Evolutionary conservation across 352 stramenopile genomes (phyloP), one percentile per base, ranked within the genome.

Genomic region (Phytophthora pluvialis): DNA sequence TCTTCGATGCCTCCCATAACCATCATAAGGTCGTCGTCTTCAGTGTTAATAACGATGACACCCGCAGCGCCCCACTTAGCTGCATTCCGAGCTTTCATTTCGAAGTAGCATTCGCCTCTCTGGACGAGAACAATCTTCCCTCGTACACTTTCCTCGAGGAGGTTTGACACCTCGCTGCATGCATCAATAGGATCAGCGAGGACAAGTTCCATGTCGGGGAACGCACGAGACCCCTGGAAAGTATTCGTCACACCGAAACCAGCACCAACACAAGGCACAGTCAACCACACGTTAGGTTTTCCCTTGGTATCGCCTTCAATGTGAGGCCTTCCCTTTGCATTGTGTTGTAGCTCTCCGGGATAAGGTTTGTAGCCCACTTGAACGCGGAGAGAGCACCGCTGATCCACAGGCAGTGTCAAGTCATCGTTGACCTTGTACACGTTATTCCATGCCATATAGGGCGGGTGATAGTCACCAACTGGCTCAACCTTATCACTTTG

Each of bases 41-140:
- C 69, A 21, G 80, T 80, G 60, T 93, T 94, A 16, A 86, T 64
- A 26, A 94, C 65, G 38, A 94, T 78, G 12, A 91, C 67, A 40
- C 77, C 86, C 0, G 69, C 61, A 5, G 83, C 83, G 0, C 82
- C 83, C 11, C 67, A 76, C 5, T 64, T 62, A 2, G 55, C 70
- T 2, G 75, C 81, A 63, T 92, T 83, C 12, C 70, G 72, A 10
- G 79, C 86, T 64, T 94, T 94, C 45, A 42, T 80, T 73, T 93
- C 86, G 39, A 93, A 93, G 58, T 80, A 91, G 59, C 86, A 94
- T 45, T 76, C 62, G 15, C 86, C 86, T 44, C 83, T 69, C 18
- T 72, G 69, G 8, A 78, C 77, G 15, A 94, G 54, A 35, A 86
- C 67, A 38, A 89, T 68, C 21, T 86, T 85, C 5, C 73, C 75